A percentile compares a stretch with the other conserved stretches of the same genome.
Evolutionary conservation across 305 asterid genomes (phyloP).

Genomic region (Fraxinus floribunda): DNA sequence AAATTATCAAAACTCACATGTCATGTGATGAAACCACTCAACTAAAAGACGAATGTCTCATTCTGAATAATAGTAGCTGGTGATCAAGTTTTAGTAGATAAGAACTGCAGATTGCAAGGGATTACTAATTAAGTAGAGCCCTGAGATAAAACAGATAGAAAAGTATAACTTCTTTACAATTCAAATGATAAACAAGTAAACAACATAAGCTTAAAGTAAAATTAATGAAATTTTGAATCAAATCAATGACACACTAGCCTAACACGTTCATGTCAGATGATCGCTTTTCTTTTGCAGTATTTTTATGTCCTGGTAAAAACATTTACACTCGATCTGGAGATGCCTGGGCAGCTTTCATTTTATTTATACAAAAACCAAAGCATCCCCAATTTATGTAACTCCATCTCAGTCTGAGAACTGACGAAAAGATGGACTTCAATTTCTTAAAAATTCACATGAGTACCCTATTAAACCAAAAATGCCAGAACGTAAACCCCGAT

Average conservation of each 20-base stretch:
- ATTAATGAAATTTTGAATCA: neutral
- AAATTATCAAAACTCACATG: conserved; percentile 24
- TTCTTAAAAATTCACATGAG: neutral
- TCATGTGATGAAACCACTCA: conserved; percentile 28
- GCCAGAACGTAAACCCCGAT: neutral
- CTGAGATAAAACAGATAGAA: conserved; percentile 37
- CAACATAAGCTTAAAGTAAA: conserved; percentile 4
- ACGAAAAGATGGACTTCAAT: neutral
- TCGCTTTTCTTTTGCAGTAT: neutral
- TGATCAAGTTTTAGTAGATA: neutral
- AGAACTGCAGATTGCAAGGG: neutral
- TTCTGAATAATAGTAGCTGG: neutral
- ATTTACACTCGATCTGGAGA: neutral
- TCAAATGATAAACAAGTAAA: conserved; percentile 10
- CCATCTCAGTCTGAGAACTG: conserved; percentile 9
- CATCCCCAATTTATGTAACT: neutral
- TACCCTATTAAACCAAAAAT: neutral
- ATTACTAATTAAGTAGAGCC: neutral
- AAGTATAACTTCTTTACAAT: conserved; percentile 2
- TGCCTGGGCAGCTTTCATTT: neutral
- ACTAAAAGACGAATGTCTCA: neutral
- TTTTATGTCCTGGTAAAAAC: neutral
- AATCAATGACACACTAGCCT: neutral
- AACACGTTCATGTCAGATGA: neutral
- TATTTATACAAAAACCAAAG: neutral